Evolutionary conservation across 179 eudicot species (phyloP).

Genomic region (Silene coronaria): DNA sequence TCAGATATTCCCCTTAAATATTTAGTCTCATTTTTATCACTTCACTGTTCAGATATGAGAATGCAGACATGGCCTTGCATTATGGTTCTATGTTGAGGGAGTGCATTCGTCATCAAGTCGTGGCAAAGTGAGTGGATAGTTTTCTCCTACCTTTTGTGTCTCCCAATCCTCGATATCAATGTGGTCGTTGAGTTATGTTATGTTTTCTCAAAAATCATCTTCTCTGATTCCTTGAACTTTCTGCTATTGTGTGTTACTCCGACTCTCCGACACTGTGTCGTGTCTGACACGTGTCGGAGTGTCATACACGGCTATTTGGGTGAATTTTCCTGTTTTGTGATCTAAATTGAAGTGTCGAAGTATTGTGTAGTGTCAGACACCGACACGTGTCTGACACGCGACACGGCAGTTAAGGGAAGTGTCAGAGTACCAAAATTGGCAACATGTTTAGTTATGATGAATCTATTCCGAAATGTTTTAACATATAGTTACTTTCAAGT

Average conservation of each 20-base stretch:
- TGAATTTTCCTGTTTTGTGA: no score
- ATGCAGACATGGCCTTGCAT: constrained; percentile 75
- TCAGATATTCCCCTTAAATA: neutral
- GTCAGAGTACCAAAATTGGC: no score
- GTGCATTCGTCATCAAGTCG: constrained; percentile 96
- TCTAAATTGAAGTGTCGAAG: no score
- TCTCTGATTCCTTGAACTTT: neutral
- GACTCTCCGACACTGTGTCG: no score
- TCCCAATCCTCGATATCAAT: neutral
- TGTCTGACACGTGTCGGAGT: no score
- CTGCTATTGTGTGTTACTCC: no score
- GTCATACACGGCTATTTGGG: no score
- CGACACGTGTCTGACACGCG: no score
- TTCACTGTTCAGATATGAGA: constrained; percentile 53
- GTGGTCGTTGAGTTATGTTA: neutral
- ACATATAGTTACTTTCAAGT: neutral
- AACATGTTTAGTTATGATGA: neutral
- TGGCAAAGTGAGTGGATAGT: constrained; percentile 63
- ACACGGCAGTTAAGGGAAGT: no score
- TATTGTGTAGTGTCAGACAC: no score
- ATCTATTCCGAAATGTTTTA: neutral
- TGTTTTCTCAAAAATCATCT: neutral
- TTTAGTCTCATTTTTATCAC: neutral
- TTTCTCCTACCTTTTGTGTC: neutral
- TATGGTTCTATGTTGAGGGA: constrained; percentile 97